A percentile compares a stretch with the other conserved stretches of the same genome.
phyloP scores from a whole-genome alignment of 2,329 filamentous ascomycete genomes.

The Helotiales sp. region DNA sequence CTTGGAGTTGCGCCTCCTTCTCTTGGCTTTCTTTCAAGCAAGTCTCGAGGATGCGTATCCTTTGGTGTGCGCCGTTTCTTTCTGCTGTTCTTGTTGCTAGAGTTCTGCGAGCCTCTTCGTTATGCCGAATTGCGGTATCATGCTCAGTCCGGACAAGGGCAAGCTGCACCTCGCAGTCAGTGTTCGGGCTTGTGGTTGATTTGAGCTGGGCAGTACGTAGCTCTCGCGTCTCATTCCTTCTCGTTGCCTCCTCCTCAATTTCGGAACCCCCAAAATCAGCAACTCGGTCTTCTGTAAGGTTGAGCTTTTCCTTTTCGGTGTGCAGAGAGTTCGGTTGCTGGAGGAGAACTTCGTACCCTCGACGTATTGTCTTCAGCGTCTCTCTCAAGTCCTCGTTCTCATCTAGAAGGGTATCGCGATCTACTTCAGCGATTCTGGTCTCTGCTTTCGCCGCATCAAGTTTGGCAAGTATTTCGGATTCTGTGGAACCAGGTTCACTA shows the following conservation, averaged over 20 bases:
- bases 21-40: not conserved
- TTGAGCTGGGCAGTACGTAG: not conserved
- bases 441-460: not conserved
- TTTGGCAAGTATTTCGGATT: not conserved
- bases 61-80: constrained; percentile 16
- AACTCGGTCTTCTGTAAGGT: not conserved
- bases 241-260: not conserved
- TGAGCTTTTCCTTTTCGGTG: not conserved
- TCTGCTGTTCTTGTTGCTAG: constrained; percentile 16
- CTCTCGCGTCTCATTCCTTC: not conserved
- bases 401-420: not conserved
- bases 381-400: constrained; percentile 1
- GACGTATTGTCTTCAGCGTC: not conserved
- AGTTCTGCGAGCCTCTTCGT: constrained; percentile 9
- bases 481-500: not conserved
- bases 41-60: constrained; percentile 16
- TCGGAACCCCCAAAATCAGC: not conserved
- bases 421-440: not conserved
- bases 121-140: constrained; percentile 6
- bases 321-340: not conserved
- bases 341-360: not conserved
- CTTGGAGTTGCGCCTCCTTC: not conserved
- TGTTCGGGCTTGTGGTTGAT: not conserved
- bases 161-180: not conserved
- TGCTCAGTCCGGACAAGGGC: constrained; percentile 1